A percentile compares a stretch with the other conserved stretches of the same genome.
These are phyloP conservation scores for Ophiocordyceps australis DNA, from an alignment of 2,329 filamentous ascomycete species.

Conservation along the genomic window DNA sequence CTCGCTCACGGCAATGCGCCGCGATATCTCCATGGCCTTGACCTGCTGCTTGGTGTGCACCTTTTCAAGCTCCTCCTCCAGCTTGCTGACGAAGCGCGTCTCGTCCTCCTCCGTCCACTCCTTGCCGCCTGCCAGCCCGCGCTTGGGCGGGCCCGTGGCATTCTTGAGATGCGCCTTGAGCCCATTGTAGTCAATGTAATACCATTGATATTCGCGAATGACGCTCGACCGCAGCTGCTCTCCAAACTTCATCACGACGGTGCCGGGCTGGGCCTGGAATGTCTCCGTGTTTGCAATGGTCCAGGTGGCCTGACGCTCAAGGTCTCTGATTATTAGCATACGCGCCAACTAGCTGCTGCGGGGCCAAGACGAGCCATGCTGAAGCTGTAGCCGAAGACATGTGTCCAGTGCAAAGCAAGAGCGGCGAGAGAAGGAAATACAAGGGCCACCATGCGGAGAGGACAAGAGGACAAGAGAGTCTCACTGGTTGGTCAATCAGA, in stretches of 20 bases:
- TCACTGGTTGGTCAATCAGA: no score
- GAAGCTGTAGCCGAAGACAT: no score
- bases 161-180: conserved; percentile 76
- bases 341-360: no score
- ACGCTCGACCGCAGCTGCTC: conserved; percentile 91
- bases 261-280: conserved; percentile 25
- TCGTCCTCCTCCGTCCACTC: conserved; percentile 89
- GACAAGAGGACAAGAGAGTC: no score
- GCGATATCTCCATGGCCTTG: conserved; percentile 89
- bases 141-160: conserved; percentile 31
- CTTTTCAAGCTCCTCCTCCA: conserved; percentile 90
- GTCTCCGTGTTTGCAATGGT: conserved; percentile 13
- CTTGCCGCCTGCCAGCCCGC: conserved; percentile 26
- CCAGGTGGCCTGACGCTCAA: no score
- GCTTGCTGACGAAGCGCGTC: conserved; percentile 65
- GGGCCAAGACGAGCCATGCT: no score
- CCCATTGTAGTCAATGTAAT: conserved; percentile 95
- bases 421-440: no score
- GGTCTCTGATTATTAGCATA: no score
- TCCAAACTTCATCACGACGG: conserved; percentile 67
- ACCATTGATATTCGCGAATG: conserved; percentile 93
- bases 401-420: no score
- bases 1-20: conserved; percentile 75
- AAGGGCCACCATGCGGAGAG: no score
- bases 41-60: conserved; percentile 96